These are phyloP conservation scores for Malassezia sp. DNA, from an alignment of 1,284 basidiomycete genomes.

Conservation along the genomic window DNA sequence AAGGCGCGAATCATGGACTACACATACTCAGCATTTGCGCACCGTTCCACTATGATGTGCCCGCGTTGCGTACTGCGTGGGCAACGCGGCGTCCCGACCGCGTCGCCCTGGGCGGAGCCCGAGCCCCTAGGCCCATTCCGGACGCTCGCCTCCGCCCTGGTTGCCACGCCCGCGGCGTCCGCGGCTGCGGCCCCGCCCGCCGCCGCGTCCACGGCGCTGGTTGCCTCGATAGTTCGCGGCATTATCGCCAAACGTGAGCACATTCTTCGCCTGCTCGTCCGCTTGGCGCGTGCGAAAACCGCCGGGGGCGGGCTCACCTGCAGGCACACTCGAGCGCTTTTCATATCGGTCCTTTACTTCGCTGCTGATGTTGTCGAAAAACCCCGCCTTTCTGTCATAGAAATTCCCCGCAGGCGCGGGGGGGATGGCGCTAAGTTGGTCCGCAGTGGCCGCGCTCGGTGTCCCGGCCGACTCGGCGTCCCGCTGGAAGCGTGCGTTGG, in stretches of 20 bases:
- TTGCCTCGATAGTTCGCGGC: conserved; percentile 14
- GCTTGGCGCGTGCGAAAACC: conserved; percentile 5
- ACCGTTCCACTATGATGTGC: too few species aligned
- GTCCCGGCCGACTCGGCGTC: neutral
- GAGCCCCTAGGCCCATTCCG: conserved; percentile 13
- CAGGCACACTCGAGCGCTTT: too few species aligned
- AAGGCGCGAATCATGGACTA: too few species aligned
- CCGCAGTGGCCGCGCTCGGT: conserved; percentile 7
- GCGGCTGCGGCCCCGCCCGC: conserved; percentile 7
- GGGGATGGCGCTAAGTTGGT: conserved; percentile 36
- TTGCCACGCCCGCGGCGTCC: conserved; percentile 2
- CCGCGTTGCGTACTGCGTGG: too few species aligned
- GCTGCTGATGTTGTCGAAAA: conserved; percentile 43
- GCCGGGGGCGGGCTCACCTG: too few species aligned
- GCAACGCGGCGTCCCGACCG: too few species aligned
- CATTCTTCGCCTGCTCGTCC: conserved; percentile 38
- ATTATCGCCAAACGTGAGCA: conserved; percentile 42
- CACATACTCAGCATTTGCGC: too few species aligned
- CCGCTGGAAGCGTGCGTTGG: conserved; percentile 42
- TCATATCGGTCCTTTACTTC: conserved; percentile 42
- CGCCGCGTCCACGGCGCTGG: conserved; percentile 1
- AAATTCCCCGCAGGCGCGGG: conserved; percentile 24
- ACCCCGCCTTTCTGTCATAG: conserved; percentile 41
- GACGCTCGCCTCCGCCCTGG: neutral
- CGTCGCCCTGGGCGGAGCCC: too few species aligned